Conservation (phyloP, 257 asterid species). For the Voacanga thouarsii region DNA sequence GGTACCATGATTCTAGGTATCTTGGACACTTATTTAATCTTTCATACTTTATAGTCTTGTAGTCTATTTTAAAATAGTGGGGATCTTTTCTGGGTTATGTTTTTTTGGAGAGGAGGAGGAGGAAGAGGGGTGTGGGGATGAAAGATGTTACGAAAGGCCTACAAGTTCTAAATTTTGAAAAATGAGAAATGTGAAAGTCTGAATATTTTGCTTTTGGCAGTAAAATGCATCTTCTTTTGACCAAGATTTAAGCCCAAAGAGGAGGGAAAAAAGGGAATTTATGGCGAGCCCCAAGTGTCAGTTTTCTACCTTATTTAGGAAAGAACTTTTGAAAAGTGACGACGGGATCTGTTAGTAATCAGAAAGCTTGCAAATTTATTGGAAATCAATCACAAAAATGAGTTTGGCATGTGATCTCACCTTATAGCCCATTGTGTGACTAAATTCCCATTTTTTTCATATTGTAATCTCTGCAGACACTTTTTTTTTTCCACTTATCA, state of each 20-base stretch:
- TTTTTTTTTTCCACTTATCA: background rate
- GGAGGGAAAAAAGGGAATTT: too few species aligned
- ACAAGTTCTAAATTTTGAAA: background rate
- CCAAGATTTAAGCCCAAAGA: background rate
- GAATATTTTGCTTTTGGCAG: background rate
- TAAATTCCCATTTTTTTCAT: background rate
- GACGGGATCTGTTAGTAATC: background rate
- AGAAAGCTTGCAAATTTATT: too few species aligned
- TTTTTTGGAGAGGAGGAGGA: too few species aligned
- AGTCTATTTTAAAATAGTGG: background rate
- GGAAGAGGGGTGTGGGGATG: background rate
- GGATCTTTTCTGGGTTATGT: background rate
- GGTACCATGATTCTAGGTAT: background rate
- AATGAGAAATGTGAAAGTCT: background rate
- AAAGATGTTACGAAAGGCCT: background rate
- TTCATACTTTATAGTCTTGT: background rate
- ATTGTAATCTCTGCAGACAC: background rate
- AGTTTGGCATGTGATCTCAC: background rate
- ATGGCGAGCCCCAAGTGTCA: background rate
- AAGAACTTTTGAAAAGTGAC: background rate
- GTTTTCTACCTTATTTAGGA: background rate
- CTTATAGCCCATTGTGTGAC: background rate
- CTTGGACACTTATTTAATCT: background rate
- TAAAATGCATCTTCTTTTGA: background rate
- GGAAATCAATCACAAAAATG: too few species aligned